Conservation (phyloP, 352 stramenopile genomes). For the Globisporangium heterothallicum region DNA sequence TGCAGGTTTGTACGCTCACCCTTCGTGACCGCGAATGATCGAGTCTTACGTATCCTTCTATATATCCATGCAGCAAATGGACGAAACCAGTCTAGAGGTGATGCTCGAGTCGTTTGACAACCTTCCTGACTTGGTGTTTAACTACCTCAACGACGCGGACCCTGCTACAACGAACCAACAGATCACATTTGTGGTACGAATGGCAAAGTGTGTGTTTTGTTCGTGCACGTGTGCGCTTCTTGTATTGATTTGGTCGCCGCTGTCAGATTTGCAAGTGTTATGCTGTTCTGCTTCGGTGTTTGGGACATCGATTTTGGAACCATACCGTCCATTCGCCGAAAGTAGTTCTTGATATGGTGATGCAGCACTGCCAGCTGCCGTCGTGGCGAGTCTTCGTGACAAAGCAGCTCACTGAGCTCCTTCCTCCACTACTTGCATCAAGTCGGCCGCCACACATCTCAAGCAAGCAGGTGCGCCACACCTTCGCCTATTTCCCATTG, state of each 20-base stretch:
- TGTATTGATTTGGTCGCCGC: not conserved
- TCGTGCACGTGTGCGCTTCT: not conserved
- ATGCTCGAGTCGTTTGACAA: slow-evolving; percentile 86
- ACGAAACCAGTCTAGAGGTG: slow-evolving; percentile 66
- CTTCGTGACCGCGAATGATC: not conserved
- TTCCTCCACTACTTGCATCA: slow-evolving; percentile 56
- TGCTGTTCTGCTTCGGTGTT: slow-evolving; percentile 56
- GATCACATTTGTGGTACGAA: slow-evolving; percentile 72
- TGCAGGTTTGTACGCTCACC: slow-evolving; percentile 48
- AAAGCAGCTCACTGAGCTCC: slow-evolving; percentile 75
- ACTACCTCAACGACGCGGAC: slow-evolving; percentile 74
- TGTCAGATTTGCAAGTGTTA: slow-evolving; percentile 80
- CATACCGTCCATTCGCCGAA: slow-evolving; percentile 67
- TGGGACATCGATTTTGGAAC: slow-evolving; percentile 82
- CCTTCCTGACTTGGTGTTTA: slow-evolving; percentile 81
- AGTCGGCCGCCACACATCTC: slow-evolving; percentile 62
- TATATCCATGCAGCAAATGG: slow-evolving; percentile 65
- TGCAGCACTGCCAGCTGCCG: slow-evolving; percentile 56
- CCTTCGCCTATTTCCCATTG: not conserved
- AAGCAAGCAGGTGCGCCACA: slow-evolving; percentile 39
- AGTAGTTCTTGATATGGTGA: slow-evolving; percentile 59
- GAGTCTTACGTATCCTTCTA: not conserved
- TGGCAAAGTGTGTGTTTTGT: not conserved
- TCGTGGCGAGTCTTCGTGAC: slow-evolving; percentile 74
- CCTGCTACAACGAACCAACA: slow-evolving; percentile 55